These are phyloP conservation scores for Yamadazyma paraphyllophila DNA, from an alignment of 805 yeast species.

Conservation along the genomic window DNA sequence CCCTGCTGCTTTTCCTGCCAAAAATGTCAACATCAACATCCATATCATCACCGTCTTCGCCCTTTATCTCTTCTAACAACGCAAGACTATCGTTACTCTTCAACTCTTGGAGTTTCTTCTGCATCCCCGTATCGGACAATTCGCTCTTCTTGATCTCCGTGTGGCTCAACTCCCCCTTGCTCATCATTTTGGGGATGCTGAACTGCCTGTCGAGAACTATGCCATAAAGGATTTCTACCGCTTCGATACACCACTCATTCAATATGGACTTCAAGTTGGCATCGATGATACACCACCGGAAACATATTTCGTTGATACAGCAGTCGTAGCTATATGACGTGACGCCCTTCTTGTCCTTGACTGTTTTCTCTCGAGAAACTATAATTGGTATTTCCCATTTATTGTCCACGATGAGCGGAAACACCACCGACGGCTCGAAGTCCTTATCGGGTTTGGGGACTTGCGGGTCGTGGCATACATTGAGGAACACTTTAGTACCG, in stretches of 20 bases:
- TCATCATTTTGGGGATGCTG: slow-evolving; percentile 65
- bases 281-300: slow-evolving; percentile 60
- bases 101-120: slow-evolving; percentile 32
- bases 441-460: slow-evolving; percentile 61
- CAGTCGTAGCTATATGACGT: slow-evolving; percentile 73
- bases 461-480: slow-evolving; percentile 63
- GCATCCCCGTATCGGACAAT: slow-evolving; percentile 33
- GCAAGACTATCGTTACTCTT: slow-evolving; percentile 43
- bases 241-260: slow-evolving; percentile 81
- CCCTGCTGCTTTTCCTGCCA: no score
- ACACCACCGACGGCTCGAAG: slow-evolving; percentile 57
- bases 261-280: slow-evolving; percentile 60
- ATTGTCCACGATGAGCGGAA: slow-evolving; percentile 62
- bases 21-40: slow-evolving; percentile 1
- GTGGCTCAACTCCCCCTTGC: slow-evolving; percentile 59
- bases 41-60: slow-evolving; percentile 22
- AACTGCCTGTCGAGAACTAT: slow-evolving; percentile 61
- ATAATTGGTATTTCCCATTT: slow-evolving; percentile 87
- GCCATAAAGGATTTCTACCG: slow-evolving; percentile 57
- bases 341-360: slow-evolving; percentile 68
- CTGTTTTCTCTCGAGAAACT: slow-evolving; percentile 56
- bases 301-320: slow-evolving; percentile 62
- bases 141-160: slow-evolving; percentile 48
- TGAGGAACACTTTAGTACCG: slow-evolving; percentile 68
- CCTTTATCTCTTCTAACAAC: slow-evolving; percentile 42